Conservation (phyloP, 805 yeast genomes). For the Wickerhamomyces strasburgensis region DNA sequence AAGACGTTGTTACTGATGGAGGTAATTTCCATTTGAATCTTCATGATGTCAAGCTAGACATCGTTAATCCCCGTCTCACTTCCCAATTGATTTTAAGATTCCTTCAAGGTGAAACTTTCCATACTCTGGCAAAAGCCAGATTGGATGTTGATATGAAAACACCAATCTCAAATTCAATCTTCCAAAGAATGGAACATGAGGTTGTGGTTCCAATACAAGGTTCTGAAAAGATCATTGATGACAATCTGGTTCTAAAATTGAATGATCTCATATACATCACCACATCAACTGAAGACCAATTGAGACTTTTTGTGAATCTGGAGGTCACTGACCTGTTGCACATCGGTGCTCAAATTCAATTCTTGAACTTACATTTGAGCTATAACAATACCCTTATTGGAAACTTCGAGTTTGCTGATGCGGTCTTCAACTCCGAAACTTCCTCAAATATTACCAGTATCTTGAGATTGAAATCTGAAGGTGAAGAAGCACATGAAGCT, state of each 20-base stretch:
- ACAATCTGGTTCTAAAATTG: conserved; percentile 5
- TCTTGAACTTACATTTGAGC: conserved; percentile 25
- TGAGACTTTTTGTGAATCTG: conserved; percentile 29
- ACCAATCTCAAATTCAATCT: conserved; percentile 19
- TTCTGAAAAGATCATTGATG: neutral
- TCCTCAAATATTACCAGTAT: conserved; percentile 14
- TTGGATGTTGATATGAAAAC: conserved; percentile 22
- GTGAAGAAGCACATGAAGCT: conserved; percentile 13
- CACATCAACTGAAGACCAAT: conserved; percentile 23
- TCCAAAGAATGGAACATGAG: conserved; percentile 15
- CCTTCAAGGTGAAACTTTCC: conserved; percentile 7
- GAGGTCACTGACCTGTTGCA: conserved; percentile 32
- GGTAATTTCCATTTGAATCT: conserved; percentile 7
- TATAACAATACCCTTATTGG: conserved; percentile 35
- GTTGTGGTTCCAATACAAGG: conserved; percentile 4
- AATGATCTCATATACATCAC: conserved; percentile 21
- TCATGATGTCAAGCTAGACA: conserved; percentile 14
- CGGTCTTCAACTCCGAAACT: conserved; percentile 19
- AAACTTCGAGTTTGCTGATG: conserved; percentile 20
- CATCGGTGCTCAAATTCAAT: conserved; percentile 23
- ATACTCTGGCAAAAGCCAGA: conserved; percentile 2
- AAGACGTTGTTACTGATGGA: conserved; percentile 11
- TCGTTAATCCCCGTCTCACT: conserved; percentile 15
- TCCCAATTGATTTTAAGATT: conserved; percentile 7
- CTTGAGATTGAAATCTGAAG: conserved; percentile 17